phyloP scores from a whole-genome alignment of 352 stramenopile species.

The Globisporangium echinulatum region DNA sequence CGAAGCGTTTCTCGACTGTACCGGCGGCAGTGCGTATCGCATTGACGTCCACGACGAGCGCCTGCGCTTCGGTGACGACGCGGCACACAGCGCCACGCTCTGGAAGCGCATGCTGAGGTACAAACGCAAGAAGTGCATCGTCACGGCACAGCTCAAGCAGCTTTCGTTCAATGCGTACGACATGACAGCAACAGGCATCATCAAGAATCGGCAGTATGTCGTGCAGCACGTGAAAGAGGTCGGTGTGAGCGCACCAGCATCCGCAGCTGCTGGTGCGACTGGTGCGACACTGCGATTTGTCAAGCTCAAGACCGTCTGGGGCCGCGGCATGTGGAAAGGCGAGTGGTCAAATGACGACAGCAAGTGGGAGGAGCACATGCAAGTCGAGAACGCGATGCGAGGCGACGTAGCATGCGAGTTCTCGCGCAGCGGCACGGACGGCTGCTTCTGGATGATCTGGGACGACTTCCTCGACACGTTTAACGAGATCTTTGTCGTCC shows the following conservation, averaged over 20 bases:
- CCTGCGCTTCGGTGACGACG: slow-evolving; percentile 4
- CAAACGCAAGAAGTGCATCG: slow-evolving; percentile 45
- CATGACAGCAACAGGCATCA: slow-evolving; percentile 48
- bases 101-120: slow-evolving; percentile 72
- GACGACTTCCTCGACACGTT: slow-evolving; percentile 71
- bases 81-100: slow-evolving; percentile 20
- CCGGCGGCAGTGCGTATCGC: slow-evolving; percentile 72
- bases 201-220: slow-evolving; percentile 77
- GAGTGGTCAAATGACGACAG: slow-evolving; percentile 80
- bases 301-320: slow-evolving; percentile 81
- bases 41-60: slow-evolving; percentile 57
- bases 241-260: background rate
- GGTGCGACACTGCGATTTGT: slow-evolving; percentile 45
- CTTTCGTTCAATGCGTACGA: slow-evolving; percentile 59
- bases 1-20: slow-evolving; percentile 87
- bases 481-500: slow-evolving; percentile 59
- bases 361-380: slow-evolving; percentile 79
- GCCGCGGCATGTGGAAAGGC: slow-evolving; percentile 68
- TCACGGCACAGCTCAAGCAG: slow-evolving; percentile 66
- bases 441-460: slow-evolving; percentile 82
- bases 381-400: slow-evolving; percentile 60
- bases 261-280: background rate
- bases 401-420: slow-evolving; percentile 56
- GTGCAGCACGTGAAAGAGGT: slow-evolving; percentile 69
- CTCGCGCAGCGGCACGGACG: slow-evolving; percentile 59